phyloP scores from a whole-genome alignment of 2,329 filamentous ascomycete genomes.

The Diplocarpon mali region DNA sequence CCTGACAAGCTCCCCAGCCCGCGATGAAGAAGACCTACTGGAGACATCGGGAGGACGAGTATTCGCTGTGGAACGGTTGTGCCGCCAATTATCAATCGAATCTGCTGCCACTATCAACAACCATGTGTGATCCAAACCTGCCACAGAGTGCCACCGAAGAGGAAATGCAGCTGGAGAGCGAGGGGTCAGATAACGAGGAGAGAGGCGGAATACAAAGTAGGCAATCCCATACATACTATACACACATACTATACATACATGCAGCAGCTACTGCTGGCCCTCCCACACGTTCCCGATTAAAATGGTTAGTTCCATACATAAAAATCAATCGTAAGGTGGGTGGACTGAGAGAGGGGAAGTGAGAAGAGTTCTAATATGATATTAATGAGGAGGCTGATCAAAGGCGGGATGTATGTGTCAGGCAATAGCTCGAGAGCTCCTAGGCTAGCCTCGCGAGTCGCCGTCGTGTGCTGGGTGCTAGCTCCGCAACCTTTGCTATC shows the following conservation, averaged over 20 bases:
- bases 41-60: neutral
- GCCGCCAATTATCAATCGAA: constrained; percentile 1
- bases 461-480: neutral
- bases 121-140: constrained; percentile 9
- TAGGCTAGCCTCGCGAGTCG: neutral
- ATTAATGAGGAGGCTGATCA: too few relatives aligned
- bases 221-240: neutral
- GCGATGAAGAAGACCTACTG: neutral
- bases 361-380: too few relatives aligned
- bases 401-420: too few relatives aligned
- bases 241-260: too few relatives aligned
- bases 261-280: too few relatives aligned
- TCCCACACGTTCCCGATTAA: too few relatives aligned
- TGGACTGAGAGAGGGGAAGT: too few relatives aligned
- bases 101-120: neutral
- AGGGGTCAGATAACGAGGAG: constrained; percentile 5
- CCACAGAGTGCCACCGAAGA: constrained; percentile 5
- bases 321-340: too few relatives aligned
- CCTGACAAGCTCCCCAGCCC: neutral
- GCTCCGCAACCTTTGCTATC: neutral
- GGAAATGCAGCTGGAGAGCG: neutral
- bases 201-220: constrained; percentile 3
- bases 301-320: too few relatives aligned
- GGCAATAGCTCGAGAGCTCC: too few relatives aligned
- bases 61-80: constrained; percentile 14